These are phyloP conservation scores for Globisporangium nodosum DNA, from an alignment of 352 stramenopile species.

Conservation along the genomic window DNA sequence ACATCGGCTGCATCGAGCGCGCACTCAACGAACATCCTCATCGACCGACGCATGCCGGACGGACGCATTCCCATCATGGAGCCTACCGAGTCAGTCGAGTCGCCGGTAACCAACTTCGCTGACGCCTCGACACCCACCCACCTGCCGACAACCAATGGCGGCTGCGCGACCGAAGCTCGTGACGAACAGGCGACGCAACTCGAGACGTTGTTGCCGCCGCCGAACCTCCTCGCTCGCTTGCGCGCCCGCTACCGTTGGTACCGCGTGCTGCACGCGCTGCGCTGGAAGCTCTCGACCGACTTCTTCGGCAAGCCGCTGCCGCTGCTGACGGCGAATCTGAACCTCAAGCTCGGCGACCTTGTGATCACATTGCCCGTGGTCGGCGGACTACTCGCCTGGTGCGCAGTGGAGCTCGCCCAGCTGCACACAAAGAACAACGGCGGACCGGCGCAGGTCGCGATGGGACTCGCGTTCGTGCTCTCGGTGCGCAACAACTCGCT, in stretches of 20 bases:
- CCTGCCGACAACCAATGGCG: too few species aligned
- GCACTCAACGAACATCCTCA: too few species aligned
- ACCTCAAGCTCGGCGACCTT: constrained; percentile 35
- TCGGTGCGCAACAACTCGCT: constrained; percentile 47
- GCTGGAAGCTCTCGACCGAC: neutral
- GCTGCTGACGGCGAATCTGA: constrained; percentile 19
- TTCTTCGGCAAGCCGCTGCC: constrained; percentile 5
- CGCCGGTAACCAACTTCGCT: too few species aligned
- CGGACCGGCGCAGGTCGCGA: constrained; percentile 16
- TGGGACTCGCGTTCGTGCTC: constrained; percentile 35
- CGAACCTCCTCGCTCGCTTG: neutral
- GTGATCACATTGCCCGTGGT: constrained; percentile 23
- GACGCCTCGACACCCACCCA: too few species aligned
- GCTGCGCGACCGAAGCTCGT: too few species aligned
- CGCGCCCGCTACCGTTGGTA: constrained; percentile 1
- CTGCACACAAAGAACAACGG: constrained; percentile 19
- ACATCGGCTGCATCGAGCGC: too few species aligned
- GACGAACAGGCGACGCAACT: too few species aligned
- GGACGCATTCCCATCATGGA: too few species aligned
- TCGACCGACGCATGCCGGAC: too few species aligned
- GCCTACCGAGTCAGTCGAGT: too few species aligned
- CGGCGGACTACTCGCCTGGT: constrained; percentile 17
- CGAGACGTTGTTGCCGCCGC: neutral
- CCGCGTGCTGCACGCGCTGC: neutral
- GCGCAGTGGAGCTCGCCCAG: constrained; percentile 11